These are phyloP conservation scores for Psophocarpus tetragonolobus DNA, from an alignment of 306 rosid species.

Conservation along the genomic window DNA sequence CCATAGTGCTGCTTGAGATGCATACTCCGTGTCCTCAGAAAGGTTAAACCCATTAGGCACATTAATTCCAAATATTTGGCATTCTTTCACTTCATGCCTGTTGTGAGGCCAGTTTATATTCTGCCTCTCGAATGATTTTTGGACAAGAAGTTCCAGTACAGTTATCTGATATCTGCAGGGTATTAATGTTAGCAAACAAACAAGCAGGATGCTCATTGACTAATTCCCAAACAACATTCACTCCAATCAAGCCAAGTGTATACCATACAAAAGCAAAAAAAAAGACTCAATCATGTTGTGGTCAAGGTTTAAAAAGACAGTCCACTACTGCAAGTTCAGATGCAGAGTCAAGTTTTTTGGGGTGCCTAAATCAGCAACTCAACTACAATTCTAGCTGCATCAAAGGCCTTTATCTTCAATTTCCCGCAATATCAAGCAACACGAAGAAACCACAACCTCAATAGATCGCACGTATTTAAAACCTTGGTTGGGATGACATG, in stretches of 20 bases:
- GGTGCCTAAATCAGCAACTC: background rate
- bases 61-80: conserved; percentile 71
- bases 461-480: too few relatives aligned
- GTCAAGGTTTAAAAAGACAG: background rate
- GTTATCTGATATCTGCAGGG: conserved; percentile 80
- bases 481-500: background rate
- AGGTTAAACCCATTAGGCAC: conserved; percentile 82
- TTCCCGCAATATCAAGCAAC: background rate
- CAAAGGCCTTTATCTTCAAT: background rate
- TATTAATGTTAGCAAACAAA: conserved; percentile 24
- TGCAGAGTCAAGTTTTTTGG: background rate
- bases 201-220: background rate
- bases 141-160: conserved; percentile 69
- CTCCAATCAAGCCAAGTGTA: background rate
- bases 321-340: background rate
- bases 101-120: conserved; percentile 50
- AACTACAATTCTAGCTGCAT: background rate
- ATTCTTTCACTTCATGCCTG: conserved; percentile 48
- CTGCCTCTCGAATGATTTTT: conserved; percentile 53
- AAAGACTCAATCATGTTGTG: background rate
- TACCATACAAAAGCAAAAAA: conserved; percentile 6
- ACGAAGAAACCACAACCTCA: background rate
- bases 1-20: conserved; percentile 96
- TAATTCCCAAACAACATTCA: background rate
- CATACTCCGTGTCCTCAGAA: conserved; percentile 75